Evolutionary conservation across 495 filamentous ascomycete species (phyloP).

Genomic region (Penicillium psychrofluorescens): DNA sequence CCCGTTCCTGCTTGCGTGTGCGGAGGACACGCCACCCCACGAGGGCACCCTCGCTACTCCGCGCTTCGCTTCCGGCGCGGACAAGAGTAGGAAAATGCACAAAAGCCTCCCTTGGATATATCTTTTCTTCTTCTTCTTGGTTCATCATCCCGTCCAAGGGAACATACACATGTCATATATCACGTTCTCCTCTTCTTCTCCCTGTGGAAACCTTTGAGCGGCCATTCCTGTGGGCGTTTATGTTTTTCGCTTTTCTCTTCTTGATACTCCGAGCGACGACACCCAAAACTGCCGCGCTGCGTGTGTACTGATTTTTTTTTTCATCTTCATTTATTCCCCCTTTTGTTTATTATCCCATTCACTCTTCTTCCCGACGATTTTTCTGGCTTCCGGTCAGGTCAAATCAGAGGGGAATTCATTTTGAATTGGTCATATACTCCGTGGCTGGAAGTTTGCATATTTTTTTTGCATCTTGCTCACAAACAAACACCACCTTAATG

Average conservation of each 20-base stretch:
- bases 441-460: slow-evolving; percentile 4
- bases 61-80: background rate
- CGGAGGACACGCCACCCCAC: too few relatives aligned
- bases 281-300: slow-evolving; percentile 6
- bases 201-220: slow-evolving; percentile 22
- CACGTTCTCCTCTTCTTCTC: slow-evolving; percentile 14
- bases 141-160: slow-evolving; percentile 14
- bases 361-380: slow-evolving; percentile 1
- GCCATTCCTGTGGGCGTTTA: slow-evolving; percentile 11
- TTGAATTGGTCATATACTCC: slow-evolving; percentile 15
- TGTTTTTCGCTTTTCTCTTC: slow-evolving; percentile 11
- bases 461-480: background rate
- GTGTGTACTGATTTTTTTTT: slow-evolving; percentile 16
- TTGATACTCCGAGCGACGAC: slow-evolving; percentile 20
- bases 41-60: too few relatives aligned
- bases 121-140: slow-evolving; percentile 12
- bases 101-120: slow-evolving; percentile 12
- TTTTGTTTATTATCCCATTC: slow-evolving; percentile 19
- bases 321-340: slow-evolving; percentile 24
- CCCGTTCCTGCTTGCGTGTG: background rate
- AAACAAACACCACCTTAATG: slow-evolving; percentile 17
- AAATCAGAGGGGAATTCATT: background rate
- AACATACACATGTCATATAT: slow-evolving; percentile 18
- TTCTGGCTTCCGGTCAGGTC: slow-evolving; percentile 3
- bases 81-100: slow-evolving; percentile 12